Base-by-base conservation (phyloP, 192 early-diverging fungal species). In the Entomortierella lignicola region DNA sequence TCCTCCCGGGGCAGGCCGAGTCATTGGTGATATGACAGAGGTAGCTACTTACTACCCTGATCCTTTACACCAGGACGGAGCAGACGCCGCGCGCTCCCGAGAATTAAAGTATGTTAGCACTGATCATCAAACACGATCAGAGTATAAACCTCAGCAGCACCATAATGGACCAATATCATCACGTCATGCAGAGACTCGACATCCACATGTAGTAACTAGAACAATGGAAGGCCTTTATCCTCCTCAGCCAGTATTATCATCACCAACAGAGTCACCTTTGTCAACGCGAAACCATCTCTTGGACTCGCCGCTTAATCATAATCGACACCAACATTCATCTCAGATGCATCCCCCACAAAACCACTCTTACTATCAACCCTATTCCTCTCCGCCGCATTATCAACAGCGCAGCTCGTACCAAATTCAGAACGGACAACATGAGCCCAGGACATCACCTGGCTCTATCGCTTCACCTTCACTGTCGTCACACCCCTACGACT, bases 61-160 rank as follows among this genome's bases (percentile, higher is more conserved):
- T 17, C 50, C 67, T 1, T 20, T 71, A 29, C 39, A 71, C 37
- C 69, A 55, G 39, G 69, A 55, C 41, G 59, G 60, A 17, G 52
- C 29, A 21, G 69, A 61, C 2, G 34, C n/a, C 4, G 51, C 31
- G 4, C 37, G 60, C 3, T 13, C 0, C 20, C 41, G 52, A 32
- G 41, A 55, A 21, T 26, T 37, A 31, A 47, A 12, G n/a, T 21
- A 27, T n/a, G 30, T 39, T 17, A 23, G 20, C 11, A 20, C 20
- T 39, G 63, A 37, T 53, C 63, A 30, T 2, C 50, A 52, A 51
- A 25, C 51, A 18, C 56, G 21, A n/a, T 25, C 39, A 10, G 34
- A 60, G 10, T 41, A 63, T n/a, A 13, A n/a, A 4, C 43, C 43
- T 3, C 26, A 47, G 43, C 12, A 47, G 4, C 20, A 20, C 20